Conservation (phyloP, 805 yeast genomes). For the Torulaspora maleeae region DNA sequence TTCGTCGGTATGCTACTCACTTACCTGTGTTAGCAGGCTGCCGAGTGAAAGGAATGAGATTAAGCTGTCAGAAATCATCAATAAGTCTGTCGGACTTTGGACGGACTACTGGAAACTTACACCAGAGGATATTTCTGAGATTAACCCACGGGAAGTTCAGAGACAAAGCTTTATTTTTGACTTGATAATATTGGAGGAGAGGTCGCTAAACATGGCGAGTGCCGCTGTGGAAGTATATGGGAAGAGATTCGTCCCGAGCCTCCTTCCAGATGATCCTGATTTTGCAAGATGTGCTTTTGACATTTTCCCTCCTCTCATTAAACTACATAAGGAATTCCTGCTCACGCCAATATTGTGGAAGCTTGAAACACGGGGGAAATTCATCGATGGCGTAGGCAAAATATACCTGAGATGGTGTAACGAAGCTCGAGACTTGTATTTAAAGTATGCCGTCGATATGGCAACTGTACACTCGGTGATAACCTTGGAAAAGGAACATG, state of each 20-base stretch:
- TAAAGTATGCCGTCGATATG: constrained; percentile 55
- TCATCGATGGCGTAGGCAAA: constrained; percentile 58
- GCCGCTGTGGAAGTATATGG: constrained; percentile 60
- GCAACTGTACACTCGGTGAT: constrained; percentile 57
- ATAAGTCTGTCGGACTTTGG: constrained; percentile 50
- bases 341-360: constrained; percentile 55
- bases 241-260: constrained; percentile 38
- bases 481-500: constrained; percentile 42
- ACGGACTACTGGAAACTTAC: constrained; percentile 61
- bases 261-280: constrained; percentile 47
- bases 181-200: constrained; percentile 63
- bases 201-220: constrained; percentile 60
- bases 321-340: constrained; percentile 49
- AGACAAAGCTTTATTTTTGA: constrained; percentile 75
- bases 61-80: constrained; percentile 34
- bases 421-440: constrained; percentile 49
- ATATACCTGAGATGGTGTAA: constrained; percentile 61
- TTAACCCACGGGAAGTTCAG: constrained; percentile 50
- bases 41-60: constrained; percentile 24
- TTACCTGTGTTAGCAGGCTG: constrained; percentile 22
- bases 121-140: constrained; percentile 47
- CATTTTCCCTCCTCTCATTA: constrained; percentile 52
- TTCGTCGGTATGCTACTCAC: constrained; percentile 46
- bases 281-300: constrained; percentile 57
- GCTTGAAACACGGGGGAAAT: constrained; percentile 59